Conservation (phyloP, 2,329 filamentous ascomycete genomes). For the Uncinocarpus reesii region DNA sequence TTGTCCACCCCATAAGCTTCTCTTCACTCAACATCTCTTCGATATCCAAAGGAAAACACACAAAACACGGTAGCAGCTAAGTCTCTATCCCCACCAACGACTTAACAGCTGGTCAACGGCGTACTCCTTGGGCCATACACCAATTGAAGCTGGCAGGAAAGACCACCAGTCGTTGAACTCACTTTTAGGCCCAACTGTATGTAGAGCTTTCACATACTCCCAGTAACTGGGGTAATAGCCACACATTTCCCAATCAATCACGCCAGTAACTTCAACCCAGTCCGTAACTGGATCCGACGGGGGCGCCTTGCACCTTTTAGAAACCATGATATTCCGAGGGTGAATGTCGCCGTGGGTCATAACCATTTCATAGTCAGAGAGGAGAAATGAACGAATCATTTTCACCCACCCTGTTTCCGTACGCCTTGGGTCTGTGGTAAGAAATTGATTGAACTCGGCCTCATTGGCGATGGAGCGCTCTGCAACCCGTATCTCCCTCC, state of each 20-base stretch:
- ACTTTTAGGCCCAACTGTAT: constrained; percentile 12
- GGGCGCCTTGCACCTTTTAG: constrained; percentile 5
- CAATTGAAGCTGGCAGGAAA: constrained; percentile 15
- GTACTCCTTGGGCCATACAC: constrained; percentile 16
- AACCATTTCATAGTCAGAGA: constrained; percentile 13
- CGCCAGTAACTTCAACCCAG: constrained; percentile 12
- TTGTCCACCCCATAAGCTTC: background rate
- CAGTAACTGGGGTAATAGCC: constrained; percentile 20
- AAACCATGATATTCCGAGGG: constrained; percentile 21
- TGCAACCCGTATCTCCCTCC: constrained; percentile 16
- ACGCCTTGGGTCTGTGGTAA: constrained; percentile 11
- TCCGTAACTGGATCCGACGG: constrained; percentile 7
- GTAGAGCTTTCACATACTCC: constrained; percentile 17
- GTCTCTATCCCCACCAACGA: constrained; percentile 11
- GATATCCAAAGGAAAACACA: background rate
- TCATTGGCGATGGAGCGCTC: constrained; percentile 14
- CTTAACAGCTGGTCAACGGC: constrained; percentile 16
- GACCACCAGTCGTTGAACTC: constrained; percentile 16
- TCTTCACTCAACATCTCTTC: background rate
- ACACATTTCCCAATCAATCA: constrained; percentile 21
- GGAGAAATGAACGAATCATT: constrained; percentile 17
- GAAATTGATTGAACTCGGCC: constrained; percentile 16
- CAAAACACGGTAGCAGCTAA: background rate
- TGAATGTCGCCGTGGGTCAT: constrained; percentile 22
- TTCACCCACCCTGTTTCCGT: constrained; percentile 8